A percentile compares a stretch with the other conserved stretches of the same genome.
Conservation (phyloP, 2,329 filamentous ascomycete species). For the Parafenestella ontariensis region DNA sequence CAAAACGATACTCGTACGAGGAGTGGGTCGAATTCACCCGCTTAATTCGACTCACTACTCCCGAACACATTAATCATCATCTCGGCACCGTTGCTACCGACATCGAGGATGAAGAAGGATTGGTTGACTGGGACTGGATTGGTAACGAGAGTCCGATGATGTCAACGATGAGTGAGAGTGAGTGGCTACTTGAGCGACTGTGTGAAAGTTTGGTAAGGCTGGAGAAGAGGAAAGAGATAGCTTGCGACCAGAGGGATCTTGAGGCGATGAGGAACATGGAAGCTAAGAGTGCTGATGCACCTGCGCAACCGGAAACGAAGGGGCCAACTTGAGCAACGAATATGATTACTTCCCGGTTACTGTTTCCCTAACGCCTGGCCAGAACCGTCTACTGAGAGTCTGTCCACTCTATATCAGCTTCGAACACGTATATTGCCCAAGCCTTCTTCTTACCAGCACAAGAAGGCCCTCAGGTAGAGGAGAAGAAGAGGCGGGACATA, state of each 20-base stretch:
- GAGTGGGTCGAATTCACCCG: slow-evolving; percentile 87
- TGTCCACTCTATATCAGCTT: no score
- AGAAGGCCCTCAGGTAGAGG: no score
- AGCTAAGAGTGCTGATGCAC: background rate
- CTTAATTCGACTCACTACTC: slow-evolving; percentile 67
- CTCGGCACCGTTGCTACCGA: slow-evolving; percentile 8
- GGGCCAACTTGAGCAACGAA: background rate
- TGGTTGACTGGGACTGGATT: slow-evolving; percentile 76
- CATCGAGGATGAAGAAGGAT: slow-evolving; percentile 63
- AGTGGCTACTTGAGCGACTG: slow-evolving; percentile 71
- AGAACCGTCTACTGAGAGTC: no score
- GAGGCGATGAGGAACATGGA: slow-evolving; percentile 1
- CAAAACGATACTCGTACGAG: slow-evolving; percentile 76
- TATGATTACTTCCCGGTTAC: no score
- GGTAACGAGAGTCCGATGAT: slow-evolving; percentile 73
- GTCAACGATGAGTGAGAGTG: slow-evolving; percentile 66
- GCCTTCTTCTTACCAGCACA: no score
- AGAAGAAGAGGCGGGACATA: no score
- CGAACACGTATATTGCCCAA: no score
- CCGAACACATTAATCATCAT: slow-evolving; percentile 16
- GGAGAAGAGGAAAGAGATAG: slow-evolving; percentile 33
- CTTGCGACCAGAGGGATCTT: background rate
- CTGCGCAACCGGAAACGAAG: background rate
- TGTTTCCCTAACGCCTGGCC: background rate
- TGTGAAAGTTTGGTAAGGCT: slow-evolving; percentile 66